phyloP scores from a whole-genome alignment of 805 yeast genomes.

The Torulaspora franciscae region DNA sequence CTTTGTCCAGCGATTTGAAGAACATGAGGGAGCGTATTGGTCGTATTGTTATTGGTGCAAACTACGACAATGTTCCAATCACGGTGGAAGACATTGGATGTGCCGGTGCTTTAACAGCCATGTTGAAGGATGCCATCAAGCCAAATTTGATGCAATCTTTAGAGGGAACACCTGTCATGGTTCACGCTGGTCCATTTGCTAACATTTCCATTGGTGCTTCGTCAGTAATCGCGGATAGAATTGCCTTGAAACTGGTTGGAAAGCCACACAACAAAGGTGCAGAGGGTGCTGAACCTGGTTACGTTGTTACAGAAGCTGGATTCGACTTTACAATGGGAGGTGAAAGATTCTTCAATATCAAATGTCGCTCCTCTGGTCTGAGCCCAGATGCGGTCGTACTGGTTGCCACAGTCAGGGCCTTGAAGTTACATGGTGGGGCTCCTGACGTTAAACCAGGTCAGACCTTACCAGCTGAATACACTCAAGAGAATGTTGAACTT shows the following conservation, averaged over 20 bases:
- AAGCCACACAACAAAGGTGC: slow-evolving; percentile 39
- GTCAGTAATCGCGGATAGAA: slow-evolving; percentile 86
- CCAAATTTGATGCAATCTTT: slow-evolving; percentile 96
- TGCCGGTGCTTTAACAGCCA: slow-evolving; percentile 93
- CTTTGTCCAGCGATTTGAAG: slow-evolving; percentile 67
- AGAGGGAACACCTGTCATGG: slow-evolving; percentile 96
- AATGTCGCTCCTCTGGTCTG: slow-evolving; percentile 87
- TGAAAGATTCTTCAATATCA: slow-evolving; percentile 92
- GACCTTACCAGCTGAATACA: slow-evolving; percentile 75
- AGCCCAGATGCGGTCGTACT: slow-evolving; percentile 86
- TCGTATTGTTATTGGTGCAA: slow-evolving; percentile 81
- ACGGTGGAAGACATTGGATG: slow-evolving; percentile 93
- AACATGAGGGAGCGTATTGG: slow-evolving; percentile 90
- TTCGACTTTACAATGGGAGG: slow-evolving; percentile 99
- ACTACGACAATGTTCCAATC: slow-evolving; percentile 68
- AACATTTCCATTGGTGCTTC: slow-evolving; percentile 96
- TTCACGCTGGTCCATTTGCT: slow-evolving; percentile 98
- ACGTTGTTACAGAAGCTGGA: slow-evolving; percentile 96
- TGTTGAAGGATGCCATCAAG: slow-evolving; percentile 91
- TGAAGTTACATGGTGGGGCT: slow-evolving; percentile 95
- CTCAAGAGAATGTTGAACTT: slow-evolving; percentile 72
- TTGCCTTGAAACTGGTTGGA: slow-evolving; percentile 88
- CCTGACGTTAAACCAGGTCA: slow-evolving; percentile 95
- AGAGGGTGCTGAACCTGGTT: slow-evolving; percentile 55
- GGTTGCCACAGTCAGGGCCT: slow-evolving; percentile 95